Percentiles rank a stretch among this genome's conserved stretches.
Evolutionary conservation across 495 filamentous ascomycete species (phyloP).

Genomic region (Hypoxylon cercidicola): DNA sequence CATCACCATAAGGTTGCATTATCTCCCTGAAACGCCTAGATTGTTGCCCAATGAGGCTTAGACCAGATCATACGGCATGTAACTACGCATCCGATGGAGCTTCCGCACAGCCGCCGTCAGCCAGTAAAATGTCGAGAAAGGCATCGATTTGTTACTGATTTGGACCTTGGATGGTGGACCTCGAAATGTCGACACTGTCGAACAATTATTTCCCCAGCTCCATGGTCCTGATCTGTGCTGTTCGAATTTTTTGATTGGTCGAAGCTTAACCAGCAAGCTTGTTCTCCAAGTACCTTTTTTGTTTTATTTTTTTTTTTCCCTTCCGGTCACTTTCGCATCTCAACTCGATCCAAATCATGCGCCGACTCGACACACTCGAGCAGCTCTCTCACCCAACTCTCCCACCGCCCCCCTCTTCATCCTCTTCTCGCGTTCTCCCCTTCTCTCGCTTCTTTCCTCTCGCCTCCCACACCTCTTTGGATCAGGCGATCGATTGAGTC

Average conservation of each 20-base stretch:
- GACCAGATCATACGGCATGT: neutral
- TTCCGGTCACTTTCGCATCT: constrained; percentile 30
- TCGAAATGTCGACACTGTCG: too few relatives aligned
- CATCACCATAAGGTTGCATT: constrained; percentile 39
- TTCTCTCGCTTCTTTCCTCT: constrained; percentile 50
- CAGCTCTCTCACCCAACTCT: too few relatives aligned
- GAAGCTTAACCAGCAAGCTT: constrained; percentile 44
- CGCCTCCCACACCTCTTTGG: constrained; percentile 35
- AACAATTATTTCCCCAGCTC: constrained; percentile 39
- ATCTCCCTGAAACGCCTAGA: constrained; percentile 40
- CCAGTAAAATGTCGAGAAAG: constrained; percentile 31
- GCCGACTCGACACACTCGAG: constrained; percentile 52
- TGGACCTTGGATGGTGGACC: constrained; percentile 19
- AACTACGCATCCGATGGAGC: constrained; percentile 9
- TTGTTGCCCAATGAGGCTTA: constrained; percentile 34
- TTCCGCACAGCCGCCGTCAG: constrained; percentile 18
- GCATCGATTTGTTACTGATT: constrained; percentile 37
- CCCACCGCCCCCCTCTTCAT: constrained; percentile 35
- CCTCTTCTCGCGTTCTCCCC: constrained; percentile 46
- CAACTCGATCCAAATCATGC: constrained; percentile 46
- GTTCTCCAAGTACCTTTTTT: constrained; percentile 51
- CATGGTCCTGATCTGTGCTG: constrained; percentile 11
- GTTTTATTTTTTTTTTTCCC: constrained; percentile 37
- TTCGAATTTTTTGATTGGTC: constrained; percentile 59
- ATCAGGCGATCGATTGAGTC: constrained; percentile 43